Evolutionary conservation across 129 eudicot species (phyloP), one percentile per base, ranked within the genome.

Genomic region (Solidago caesia): DNA sequence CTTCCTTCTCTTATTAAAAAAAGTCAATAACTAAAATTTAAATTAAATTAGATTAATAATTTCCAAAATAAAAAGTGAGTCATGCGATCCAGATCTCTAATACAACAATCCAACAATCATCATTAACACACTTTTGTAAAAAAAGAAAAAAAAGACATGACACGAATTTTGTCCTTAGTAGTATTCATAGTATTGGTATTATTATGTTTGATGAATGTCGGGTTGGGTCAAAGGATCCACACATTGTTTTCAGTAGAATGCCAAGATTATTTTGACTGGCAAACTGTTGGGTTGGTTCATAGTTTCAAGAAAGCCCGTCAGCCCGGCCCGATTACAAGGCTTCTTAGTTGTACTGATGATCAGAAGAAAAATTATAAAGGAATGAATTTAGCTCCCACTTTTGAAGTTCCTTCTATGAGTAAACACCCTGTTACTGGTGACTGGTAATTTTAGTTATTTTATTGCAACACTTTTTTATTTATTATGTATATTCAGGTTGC

Each of bases 221-320:
- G 83, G 33, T 75, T 66, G 79, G 84, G 75, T 72, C 83, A 77
- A 64, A 91, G 97, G 96, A 87, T 95, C 86, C 97, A 95, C 83
- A 91, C 99, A 42, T 81, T 95, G 85, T 95, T 95, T 77, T 95
- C 99, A 11, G 92, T 89, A 42, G 99, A 91, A 84, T 95, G 99
- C 75, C 91, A 89, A 65, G 80, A 95, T 76, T 95, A 95, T 87
- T 95, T 95, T 75, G 99, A 95, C 83, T 95, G 99, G 99, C 99
- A 95, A 56, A 91, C 97, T n/a, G 99, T 95, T 29, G 99, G 99
- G 41, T 86, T 95, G 16, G 91, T 95, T 96, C 90, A 89, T 59
- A 94, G 99, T 78, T 91, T 66, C 86, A 72, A 85, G 74, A 94
- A 94, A 72, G 84, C 99, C 69, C 75, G 77, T 8, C 99, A 94